Evolutionary conservation across 345 rosid genomes (phyloP), one percentile per base, ranked within the genome.

Genomic region (Luvunga scandens): DNA sequence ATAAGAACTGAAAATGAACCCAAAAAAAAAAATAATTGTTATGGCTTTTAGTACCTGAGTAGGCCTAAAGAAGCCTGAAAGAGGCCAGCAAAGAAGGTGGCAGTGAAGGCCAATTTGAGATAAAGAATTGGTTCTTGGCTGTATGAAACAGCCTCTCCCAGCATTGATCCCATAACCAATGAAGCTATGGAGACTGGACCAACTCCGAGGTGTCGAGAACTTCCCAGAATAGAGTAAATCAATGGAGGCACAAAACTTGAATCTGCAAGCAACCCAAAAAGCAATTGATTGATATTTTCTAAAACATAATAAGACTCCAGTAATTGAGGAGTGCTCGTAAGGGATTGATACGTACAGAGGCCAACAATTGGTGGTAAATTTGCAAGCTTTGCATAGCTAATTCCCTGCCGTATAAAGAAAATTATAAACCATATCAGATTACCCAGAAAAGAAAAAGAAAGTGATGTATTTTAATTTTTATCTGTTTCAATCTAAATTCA

Each of bases 161-260:
- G 83, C 99, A 94, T 94, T 73, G 98, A 90, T 0, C 98, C 99
- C 98, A 97, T 94, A 69, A 97, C 95, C 71, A 97, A 82, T 57
- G 99, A 97, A 77, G 99, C 95, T 75, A 94, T 94, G 4, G 99
- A 97, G 76, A 94, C 98, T 39, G 99, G 99, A 78, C 99, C 99
- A 45, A 97, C 97, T 5, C 86, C 99, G 18, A 97, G 90, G 75
- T 97, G 98, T 69, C 81, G 87, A 28, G 99, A 97, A 86, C 99
- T 97, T 59, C 99, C 99, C 19, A 97, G 89, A 42, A 93, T 79
- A 24, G 98, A 84, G 81, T 97, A 97, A 66, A 97, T 80, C 78
- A 97, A 73, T 75, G 99, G 99, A 18, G 99, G 98, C 34, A 97
- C 98, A 86, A 97, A 97, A 83, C 99, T 97, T 87, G 99, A 97